Evolutionary conservation across 495 filamentous ascomycete genomes (phyloP).

Genomic region (Chaetomium fimeti): DNA sequence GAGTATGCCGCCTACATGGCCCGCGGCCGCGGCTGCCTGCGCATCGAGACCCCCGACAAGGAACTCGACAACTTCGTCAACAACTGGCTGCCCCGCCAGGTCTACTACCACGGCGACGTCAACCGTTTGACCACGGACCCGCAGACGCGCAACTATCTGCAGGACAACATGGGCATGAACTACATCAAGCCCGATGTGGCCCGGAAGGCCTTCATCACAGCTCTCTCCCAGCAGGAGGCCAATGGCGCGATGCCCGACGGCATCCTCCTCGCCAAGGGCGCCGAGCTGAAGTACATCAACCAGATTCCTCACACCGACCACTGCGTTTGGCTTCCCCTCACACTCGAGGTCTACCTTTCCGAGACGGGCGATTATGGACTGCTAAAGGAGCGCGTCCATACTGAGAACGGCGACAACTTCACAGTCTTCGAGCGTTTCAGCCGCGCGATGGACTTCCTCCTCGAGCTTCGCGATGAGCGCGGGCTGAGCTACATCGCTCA

Average conservation of each 20-base stretch:
- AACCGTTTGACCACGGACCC: conserved; percentile 60
- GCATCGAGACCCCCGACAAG: conserved; percentile 55
- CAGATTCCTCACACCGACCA: conserved; percentile 59
- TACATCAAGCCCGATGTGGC: conserved; percentile 54
- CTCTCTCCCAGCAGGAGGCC: conserved; percentile 52
- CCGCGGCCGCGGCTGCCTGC: conserved; percentile 50
- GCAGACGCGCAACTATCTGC: conserved; percentile 58
- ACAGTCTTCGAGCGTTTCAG: conserved; percentile 56
- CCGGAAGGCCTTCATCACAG: conserved; percentile 48
- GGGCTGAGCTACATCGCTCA: conserved; percentile 58
- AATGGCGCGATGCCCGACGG: conserved; percentile 59
- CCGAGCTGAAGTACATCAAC: conserved; percentile 60
- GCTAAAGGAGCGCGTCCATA: conserved; percentile 45
- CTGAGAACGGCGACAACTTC: conserved; percentile 42
- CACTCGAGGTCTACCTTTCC: conserved; percentile 52
- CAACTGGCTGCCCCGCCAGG: conserved; percentile 57
- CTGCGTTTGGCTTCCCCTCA: conserved; percentile 57
- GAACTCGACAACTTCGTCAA: conserved; percentile 59
- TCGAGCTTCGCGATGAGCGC: conserved; percentile 49
- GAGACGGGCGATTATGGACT: conserved; percentile 55
- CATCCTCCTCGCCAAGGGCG: conserved; percentile 52
- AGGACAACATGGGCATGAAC: conserved; percentile 62
- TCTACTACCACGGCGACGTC: conserved; percentile 57
- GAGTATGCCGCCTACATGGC: conserved; percentile 53
- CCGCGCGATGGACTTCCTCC: conserved; percentile 55